phyloP scores from a whole-genome alignment of 2,329 filamentous ascomycete genomes.

The Rhynchosporium secalis region DNA sequence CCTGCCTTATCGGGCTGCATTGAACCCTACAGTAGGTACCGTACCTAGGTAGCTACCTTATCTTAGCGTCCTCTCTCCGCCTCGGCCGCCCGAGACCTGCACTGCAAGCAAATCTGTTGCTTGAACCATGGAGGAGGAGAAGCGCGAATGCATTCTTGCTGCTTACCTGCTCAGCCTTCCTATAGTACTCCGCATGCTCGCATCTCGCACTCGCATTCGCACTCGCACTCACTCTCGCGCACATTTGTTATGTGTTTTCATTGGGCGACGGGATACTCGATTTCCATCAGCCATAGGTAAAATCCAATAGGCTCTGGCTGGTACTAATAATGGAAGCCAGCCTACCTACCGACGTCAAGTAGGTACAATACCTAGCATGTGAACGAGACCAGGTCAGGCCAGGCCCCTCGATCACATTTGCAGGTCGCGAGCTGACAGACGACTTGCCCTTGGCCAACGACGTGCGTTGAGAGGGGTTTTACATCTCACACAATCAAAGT shows the following conservation, averaged over 20 bases:
- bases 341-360: no score
- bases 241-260: no score
- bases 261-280: background rate
- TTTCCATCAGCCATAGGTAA: slow-evolving; percentile 3
- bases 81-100: slow-evolving; percentile 8
- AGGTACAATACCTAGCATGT: background rate
- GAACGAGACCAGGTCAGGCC: background rate
- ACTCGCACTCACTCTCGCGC: no score
- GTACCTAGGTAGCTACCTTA: background rate
- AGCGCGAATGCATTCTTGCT: background rate
- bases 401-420: background rate
- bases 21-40: background rate
- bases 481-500: slow-evolving; percentile 2
- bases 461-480: background rate
- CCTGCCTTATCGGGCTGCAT: slow-evolving; percentile 12
- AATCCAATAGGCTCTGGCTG: background rate
- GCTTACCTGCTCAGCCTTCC: background rate
- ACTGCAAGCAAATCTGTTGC: slow-evolving; percentile 11
- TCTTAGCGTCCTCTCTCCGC: background rate
- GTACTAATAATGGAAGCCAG: no score
- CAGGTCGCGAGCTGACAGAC: background rate
- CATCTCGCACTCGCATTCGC: no score
- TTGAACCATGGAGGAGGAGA: slow-evolving; percentile 6
- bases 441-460: slow-evolving; percentile 4
- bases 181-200: background rate